A percentile compares a stretch with the other conserved stretches of the same genome.
phyloP scores from a whole-genome alignment of 2,329 filamentous ascomycete species.

The Phaeosphaeriaceae sp. region DNA sequence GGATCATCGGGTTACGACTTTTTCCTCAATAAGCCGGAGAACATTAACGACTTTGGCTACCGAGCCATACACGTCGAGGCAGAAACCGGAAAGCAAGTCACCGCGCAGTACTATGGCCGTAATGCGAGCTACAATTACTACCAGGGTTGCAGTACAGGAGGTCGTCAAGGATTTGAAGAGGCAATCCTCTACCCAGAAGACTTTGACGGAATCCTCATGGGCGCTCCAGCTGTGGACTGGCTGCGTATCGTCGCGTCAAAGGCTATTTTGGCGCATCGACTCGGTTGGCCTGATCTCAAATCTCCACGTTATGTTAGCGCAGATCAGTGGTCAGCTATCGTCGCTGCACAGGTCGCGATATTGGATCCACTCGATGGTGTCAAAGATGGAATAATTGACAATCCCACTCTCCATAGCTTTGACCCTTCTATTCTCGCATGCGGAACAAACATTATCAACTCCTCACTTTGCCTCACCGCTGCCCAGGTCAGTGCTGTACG shows the following conservation, averaged over 20 bases:
- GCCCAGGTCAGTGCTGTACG: constrained; percentile 42
- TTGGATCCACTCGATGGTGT: constrained; percentile 41
- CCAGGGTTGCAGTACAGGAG: constrained; percentile 36
- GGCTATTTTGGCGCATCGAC: constrained; percentile 48
- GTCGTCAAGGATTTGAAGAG: constrained; percentile 33
- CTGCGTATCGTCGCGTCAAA: constrained; percentile 19
- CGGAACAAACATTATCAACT: constrained; percentile 22
- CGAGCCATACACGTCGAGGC: constrained; percentile 36
- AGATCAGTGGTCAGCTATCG: constrained; percentile 39
- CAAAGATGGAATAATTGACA: constrained; percentile 38
- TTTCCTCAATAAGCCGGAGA: constrained; percentile 52
- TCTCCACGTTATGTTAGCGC: constrained; percentile 10
- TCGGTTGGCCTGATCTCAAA: constrained; percentile 45
- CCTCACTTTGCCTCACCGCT: constrained; percentile 13
- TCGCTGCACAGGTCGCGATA: constrained; percentile 50
- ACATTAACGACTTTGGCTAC: constrained; percentile 56
- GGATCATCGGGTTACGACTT: constrained; percentile 52
- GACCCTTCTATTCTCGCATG: constrained; percentile 18
- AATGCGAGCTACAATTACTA: constrained; percentile 47
- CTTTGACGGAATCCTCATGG: constrained; percentile 39
- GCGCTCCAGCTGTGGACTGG: constrained; percentile 42
- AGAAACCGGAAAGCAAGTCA: constrained; percentile 46
- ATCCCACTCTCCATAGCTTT: constrained; percentile 23
- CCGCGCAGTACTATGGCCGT: constrained; percentile 46
- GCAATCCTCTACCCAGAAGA: constrained; percentile 32